phyloP scores from a whole-genome alignment of 2,329 filamentous ascomycete genomes.

The Elsinoe fawcettii region DNA sequence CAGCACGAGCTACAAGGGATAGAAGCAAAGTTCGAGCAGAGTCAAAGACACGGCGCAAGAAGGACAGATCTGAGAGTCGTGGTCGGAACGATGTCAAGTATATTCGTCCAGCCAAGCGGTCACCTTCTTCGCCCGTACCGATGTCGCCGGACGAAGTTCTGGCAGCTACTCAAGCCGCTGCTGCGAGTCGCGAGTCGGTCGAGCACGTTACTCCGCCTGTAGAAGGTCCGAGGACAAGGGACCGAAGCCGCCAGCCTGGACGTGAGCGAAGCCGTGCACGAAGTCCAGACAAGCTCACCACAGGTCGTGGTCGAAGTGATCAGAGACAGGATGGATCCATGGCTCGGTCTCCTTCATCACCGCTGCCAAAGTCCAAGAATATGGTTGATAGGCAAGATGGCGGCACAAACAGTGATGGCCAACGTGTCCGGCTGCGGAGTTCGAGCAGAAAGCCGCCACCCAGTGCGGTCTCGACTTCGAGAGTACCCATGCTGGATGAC shows the following conservation, averaged over 20 bases:
- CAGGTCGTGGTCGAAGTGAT: constrained; percentile 53
- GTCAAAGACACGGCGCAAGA: constrained; percentile 44
- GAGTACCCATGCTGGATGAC: not conserved
- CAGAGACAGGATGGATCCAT: constrained; percentile 52
- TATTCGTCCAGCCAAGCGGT: constrained; percentile 71
- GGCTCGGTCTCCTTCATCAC: constrained; percentile 68
- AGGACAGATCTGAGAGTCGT: constrained; percentile 56
- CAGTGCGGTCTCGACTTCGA: constrained; percentile 25
- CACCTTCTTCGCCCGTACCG: constrained; percentile 82
- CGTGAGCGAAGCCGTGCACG: constrained; percentile 4
- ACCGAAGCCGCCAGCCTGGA: constrained; percentile 18
- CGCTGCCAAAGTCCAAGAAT: constrained; percentile 62
- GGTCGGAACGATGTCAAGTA: constrained; percentile 59
- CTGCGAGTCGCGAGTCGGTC: not conserved
- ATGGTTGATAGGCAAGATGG: constrained; percentile 56
- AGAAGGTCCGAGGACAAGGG: constrained; percentile 24
- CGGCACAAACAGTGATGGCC: constrained; percentile 40
- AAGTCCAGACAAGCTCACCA: constrained; percentile 11
- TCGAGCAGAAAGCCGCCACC: constrained; percentile 42
- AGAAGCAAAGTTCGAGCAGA: constrained; percentile 32
- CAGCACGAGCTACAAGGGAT: constrained; percentile 45
- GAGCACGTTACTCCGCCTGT: constrained; percentile 19
- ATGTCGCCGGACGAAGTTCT: constrained; percentile 80
- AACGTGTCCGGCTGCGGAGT: constrained; percentile 42
- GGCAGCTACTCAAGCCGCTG: constrained; percentile 17